phyloP scores from a whole-genome alignment of 2,329 filamentous ascomycete genomes.

The Apiospora hydei region DNA sequence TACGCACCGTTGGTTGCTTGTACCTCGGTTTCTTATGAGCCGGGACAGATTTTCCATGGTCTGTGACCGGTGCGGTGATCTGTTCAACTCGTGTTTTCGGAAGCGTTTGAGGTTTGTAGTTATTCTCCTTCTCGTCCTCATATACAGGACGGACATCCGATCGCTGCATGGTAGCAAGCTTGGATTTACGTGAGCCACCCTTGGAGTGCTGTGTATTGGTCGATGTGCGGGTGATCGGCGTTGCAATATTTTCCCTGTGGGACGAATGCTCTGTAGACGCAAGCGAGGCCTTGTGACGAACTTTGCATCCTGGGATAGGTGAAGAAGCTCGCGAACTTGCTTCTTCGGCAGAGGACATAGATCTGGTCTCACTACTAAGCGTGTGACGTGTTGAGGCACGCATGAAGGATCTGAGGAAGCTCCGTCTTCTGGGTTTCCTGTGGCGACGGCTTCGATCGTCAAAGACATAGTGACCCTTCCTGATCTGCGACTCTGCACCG shows the following conservation, averaged over 20 bases:
- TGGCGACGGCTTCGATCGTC: constrained; percentile 24
- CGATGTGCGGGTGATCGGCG: not conserved
- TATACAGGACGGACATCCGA: not conserved
- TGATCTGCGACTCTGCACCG: constrained; percentile 5
- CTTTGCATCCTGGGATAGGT: not conserved
- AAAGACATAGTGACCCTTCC: constrained; percentile 15
- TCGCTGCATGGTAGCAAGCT: not conserved
- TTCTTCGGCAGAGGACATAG: constrained; percentile 27
- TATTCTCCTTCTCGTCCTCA: not conserved
- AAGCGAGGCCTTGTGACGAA: constrained; percentile 14
- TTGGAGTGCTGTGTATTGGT: too few relatives aligned
- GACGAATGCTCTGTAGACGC: not conserved
- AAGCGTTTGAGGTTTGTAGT: not conserved
- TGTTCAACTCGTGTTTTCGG: not conserved
- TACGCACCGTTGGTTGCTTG: constrained; percentile 21
- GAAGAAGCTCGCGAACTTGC: constrained; percentile 26
- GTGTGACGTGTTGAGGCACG: not conserved
- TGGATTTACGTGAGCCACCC: not conserved
- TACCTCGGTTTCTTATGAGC: not conserved
- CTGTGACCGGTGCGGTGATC: not conserved
- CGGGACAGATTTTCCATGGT: not conserved
- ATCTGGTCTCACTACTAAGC: not conserved
- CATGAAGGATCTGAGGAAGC: constrained; percentile 24
- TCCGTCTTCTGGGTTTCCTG: constrained; percentile 22
- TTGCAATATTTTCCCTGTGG: not conserved